Evolutionary conservation across 139 green algal species (phyloP).

Genomic region (Trebouxia sp.): DNA sequence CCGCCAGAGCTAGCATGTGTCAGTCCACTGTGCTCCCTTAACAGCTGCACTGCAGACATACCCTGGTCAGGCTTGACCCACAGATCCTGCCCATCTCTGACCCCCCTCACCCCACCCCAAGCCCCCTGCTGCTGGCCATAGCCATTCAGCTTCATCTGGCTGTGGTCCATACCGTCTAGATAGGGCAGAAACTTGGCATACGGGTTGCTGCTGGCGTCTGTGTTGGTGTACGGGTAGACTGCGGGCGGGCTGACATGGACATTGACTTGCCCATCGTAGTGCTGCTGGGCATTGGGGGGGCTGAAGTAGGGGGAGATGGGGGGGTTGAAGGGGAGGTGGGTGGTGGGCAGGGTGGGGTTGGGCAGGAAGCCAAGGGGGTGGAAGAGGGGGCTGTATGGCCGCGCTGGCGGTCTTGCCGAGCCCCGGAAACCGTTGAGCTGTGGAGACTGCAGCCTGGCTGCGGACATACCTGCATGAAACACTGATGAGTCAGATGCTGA

Average conservation of each 20-base stretch:
- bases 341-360: background rate
- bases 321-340: background rate
- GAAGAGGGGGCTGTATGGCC: slow-evolving; percentile 3
- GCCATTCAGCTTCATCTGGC: slow-evolving; percentile 2
- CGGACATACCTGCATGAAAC: background rate
- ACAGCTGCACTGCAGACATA: background rate
- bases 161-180: background rate
- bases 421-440: slow-evolving; percentile 16
- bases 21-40: slow-evolving; percentile 24
- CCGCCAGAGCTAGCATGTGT: slow-evolving; percentile 15
- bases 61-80: background rate
- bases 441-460: slow-evolving; percentile 22
- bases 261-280: background rate
- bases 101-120: background rate
- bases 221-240: background rate
- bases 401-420: slow-evolving; percentile 7
- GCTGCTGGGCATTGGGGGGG: background rate
- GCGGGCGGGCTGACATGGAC: background rate
- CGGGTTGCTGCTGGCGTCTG: background rate
- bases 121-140: background rate
- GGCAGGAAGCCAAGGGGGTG: background rate
- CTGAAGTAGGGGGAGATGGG: slow-evolving; percentile 2
- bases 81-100: slow-evolving; percentile 7
- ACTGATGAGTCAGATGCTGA: too few species aligned
- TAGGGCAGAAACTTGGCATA: slow-evolving; percentile 10